Base-by-base conservation (phyloP, 768 basidiomycete genomes). In the Termitomyces sp. region DNA sequence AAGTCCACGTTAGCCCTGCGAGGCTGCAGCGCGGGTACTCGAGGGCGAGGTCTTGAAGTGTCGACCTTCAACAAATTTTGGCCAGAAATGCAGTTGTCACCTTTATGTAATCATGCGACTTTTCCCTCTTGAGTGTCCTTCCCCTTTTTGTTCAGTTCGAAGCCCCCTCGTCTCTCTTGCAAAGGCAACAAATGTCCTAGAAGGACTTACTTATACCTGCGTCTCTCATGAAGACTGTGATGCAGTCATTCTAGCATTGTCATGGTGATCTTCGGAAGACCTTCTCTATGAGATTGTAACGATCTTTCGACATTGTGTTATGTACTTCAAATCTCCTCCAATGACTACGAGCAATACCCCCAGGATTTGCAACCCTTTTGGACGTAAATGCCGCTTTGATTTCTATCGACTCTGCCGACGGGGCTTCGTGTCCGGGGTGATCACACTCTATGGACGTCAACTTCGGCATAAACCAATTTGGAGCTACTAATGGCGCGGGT, bases 11-110 rank as follows among this genome's bases (percentile, higher is more conserved):
- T 15, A 37, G 16, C 37, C 15, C 39, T 41, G 39, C 39, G 18
- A 42, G 9, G 20, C 16, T 41, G n/a, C 52, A 24, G 18, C 12
- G 47, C 45, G 18, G n/a, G n/a, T n/a, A n/a, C n/a, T n/a, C n/a
- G n/a, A n/a, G n/a, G n/a, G n/a, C n/a, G n/a, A n/a, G n/a, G n/a
- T n/a, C n/a, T n/a, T n/a, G n/a, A n/a, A n/a, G n/a, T n/a, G n/a
- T n/a, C 44, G 41, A 53, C 51, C 51, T 54, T 36, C 22, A 27
- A 33, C 31, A 59, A 59, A 41, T 55, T 59, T 55, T 46, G 31
- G 16, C 22, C 22, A 15, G 33, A 45, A 11, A 20, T 58, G 57
- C 46, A 42, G 50, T 52, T 53, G 33, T 36, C 56, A 50, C 42
- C 44, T 45, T 45, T 45, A 45, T 45, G 44, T 45, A 45, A 45